Conservation (phyloP, 768 basidiomycete genomes). For the Tricholoma sp. region DNA sequence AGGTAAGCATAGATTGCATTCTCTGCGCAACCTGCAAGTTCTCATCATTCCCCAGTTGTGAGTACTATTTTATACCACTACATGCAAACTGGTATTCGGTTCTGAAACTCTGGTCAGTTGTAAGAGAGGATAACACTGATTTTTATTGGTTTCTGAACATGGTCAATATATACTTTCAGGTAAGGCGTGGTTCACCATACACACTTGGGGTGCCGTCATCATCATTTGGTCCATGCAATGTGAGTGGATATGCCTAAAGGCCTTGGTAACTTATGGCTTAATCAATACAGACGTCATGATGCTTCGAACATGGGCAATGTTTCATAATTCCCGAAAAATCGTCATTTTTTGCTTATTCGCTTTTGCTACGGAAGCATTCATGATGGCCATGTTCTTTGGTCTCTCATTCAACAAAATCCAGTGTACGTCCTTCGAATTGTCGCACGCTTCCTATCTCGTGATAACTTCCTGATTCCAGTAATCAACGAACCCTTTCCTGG, state of each 20-base stretch:
- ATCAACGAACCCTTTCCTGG: conserved; percentile 8
- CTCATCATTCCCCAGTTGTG: conserved; percentile 11
- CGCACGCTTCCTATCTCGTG: not conserved
- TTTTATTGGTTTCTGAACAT: not conserved
- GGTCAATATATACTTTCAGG: conserved; percentile 10
- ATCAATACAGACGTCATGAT: conserved; percentile 16
- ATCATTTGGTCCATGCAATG: conserved; percentile 25
- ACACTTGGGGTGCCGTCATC: conserved; percentile 16
- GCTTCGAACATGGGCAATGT: conserved; percentile 22
- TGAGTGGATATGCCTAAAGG: conserved; percentile 3
- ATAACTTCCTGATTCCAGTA: conserved; percentile 4
- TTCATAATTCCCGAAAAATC: conserved; percentile 9
- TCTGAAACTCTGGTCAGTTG: not conserved
- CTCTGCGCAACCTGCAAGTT: not conserved
- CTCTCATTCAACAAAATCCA: conserved; percentile 8
- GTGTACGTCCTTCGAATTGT: conserved; percentile 5
- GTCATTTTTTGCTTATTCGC: conserved; percentile 6
- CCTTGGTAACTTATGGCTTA: not conserved
- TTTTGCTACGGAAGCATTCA: conserved; percentile 13
- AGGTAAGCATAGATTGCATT: conserved; percentile 5
- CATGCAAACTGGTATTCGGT: not conserved
- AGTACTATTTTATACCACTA: not conserved
- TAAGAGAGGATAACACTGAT: not conserved
- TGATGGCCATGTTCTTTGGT: conserved; percentile 13
- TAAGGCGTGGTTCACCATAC: conserved; percentile 13